Base-by-base conservation (phyloP, 2,329 filamentous ascomycete genomes). In the Colletotrichum gloeosporioides region DNA sequence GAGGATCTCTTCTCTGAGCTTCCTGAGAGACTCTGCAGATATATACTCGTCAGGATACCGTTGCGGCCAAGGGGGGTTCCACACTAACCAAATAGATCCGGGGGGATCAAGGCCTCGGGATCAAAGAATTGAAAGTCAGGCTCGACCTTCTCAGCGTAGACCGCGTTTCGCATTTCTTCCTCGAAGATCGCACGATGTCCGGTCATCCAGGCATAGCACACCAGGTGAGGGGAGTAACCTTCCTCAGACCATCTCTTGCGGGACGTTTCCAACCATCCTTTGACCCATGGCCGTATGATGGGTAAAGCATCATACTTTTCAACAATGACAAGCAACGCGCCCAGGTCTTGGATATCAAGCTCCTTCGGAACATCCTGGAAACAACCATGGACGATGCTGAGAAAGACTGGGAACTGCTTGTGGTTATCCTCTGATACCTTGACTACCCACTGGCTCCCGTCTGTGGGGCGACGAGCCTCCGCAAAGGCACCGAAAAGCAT, bases 401-500 rank as follows among this genome's bases (percentile, higher is more conserved):
- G 65, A 3, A 73, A n/a, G 2, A 68, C 9, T 16, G 27, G 10
- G 18, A 62, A 18, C 1, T 1, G 9, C 3, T n/a, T 9, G 5
- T 34, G 49, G 49, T 55, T 31, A 3, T 73, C 71, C 8, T 31
- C 71, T 4, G 64, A 64, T 4, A 73, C 55, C 4, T 62, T 12
- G 6, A 73, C 31, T 13, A 25, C 18, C 64, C 69, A 72, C 13
- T 67, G 49, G 22, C 6, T 22, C 4, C 53, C 75, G 10, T 62
- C 63, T 2, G 36, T 18, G 3, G 70, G 71, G n/a, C n/a, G n/a
- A 32, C 73, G 78, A 39, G 79, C 77, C 63, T 83, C 80, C 13
- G 68, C 62, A 44, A 82, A 82, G 6, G 75, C 65, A 6, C 81
- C 80, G 57, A 78, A 80, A 0, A 83, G 77, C 82, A 83, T 82